Percentiles rank a stretch among this genome's conserved stretches.
These are phyloP conservation scores for Pyricularia pennisetigena DNA, from an alignment of 2,329 filamentous ascomycete species.

Conservation along the genomic window DNA sequence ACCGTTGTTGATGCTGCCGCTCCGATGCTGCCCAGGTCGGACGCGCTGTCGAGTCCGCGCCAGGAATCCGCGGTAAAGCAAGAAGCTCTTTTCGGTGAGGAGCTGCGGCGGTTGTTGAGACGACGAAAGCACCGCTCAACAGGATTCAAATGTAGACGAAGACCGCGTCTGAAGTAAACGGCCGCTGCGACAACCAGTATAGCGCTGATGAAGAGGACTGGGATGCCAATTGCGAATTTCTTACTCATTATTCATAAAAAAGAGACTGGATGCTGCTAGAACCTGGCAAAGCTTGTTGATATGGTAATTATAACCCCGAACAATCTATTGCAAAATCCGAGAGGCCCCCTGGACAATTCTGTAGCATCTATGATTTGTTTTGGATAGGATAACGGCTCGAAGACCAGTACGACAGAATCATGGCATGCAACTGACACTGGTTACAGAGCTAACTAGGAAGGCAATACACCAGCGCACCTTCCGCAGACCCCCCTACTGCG, in stretches of 20 bases:
- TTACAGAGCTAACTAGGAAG: background rate
- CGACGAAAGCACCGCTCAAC: background rate
- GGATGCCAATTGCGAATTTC: background rate
- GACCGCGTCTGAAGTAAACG: background rate
- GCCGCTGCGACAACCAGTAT: background rate
- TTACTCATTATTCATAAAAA: slow-evolving; percentile 4
- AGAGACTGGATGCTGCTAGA: background rate
- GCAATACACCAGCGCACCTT: background rate
- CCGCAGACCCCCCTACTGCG: background rate
- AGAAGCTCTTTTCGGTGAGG: background rate
- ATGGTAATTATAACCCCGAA: background rate
- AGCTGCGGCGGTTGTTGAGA: background rate
- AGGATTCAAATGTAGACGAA: background rate
- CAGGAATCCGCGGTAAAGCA: slow-evolving; percentile 1
- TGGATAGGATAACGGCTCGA: background rate
- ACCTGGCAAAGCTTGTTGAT: background rate
- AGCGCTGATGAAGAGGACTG: background rate
- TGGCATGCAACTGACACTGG: background rate
- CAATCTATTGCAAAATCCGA: background rate
- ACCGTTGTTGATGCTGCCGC: background rate
- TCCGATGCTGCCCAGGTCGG: background rate
- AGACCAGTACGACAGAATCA: background rate
- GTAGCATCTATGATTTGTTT: background rate
- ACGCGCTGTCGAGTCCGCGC: slow-evolving; percentile 1
- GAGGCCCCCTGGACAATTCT: background rate